Conservation (phyloP, 225 moss, liverwort and hornwort genomes). For the Polytrichum commune region DNA sequence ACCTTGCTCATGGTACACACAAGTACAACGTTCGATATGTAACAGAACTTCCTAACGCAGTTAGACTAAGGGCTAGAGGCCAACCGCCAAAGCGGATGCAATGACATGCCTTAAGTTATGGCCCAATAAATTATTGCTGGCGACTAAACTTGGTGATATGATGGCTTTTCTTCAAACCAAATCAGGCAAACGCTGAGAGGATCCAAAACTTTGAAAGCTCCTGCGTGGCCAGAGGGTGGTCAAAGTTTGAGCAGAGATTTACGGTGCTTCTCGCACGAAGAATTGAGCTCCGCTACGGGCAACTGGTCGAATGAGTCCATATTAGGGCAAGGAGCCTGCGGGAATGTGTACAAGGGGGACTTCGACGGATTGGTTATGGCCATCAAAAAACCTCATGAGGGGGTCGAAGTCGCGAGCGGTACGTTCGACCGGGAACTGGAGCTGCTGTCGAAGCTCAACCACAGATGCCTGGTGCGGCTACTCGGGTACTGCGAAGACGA, state of each 20-base stretch:
- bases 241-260: slow-evolving; percentile 28
- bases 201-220: slow-evolving; percentile 20
- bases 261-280: slow-evolving; percentile 16
- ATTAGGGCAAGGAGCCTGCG: slow-evolving; percentile 66
- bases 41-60: no score
- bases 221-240: slow-evolving; percentile 24
- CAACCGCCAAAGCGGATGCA: no score
- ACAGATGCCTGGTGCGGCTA: slow-evolving; percentile 56
- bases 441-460: slow-evolving; percentile 44
- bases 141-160: background rate
- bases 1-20: no score
- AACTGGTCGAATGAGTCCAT: slow-evolving; percentile 34
- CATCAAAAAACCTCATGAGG: slow-evolving; percentile 73
- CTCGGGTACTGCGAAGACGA: slow-evolving; percentile 65
- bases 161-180: background rate
- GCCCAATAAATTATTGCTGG: no score
- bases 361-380: slow-evolving; percentile 60
- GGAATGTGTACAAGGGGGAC: slow-evolving; percentile 66
- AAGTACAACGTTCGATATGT: no score
- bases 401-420: slow-evolving; percentile 53
- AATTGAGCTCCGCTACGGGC: slow-evolving; percentile 30
- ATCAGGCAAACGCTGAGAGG: slow-evolving; percentile 4
- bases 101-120: background rate
- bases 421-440: slow-evolving; percentile 60
- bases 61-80: no score